phyloP scores from a whole-genome alignment of 1,284 basidiomycete genomes.

The Naganishia albida region DNA sequence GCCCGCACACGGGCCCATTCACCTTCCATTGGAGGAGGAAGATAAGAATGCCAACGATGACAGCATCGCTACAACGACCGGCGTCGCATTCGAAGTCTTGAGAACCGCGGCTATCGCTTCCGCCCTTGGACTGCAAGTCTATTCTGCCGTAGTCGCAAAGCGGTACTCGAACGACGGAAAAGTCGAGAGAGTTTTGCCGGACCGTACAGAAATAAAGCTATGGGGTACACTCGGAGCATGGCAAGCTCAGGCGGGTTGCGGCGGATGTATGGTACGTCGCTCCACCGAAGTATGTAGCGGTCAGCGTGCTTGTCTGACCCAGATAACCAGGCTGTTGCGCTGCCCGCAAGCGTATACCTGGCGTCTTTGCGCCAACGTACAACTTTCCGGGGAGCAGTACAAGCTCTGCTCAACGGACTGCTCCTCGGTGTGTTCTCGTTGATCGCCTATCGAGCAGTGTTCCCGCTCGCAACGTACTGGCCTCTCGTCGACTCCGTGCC shows the following conservation, averaged over 20 bases:
- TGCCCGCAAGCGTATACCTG: constrained; percentile 13
- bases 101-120: neutral
- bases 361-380: constrained; percentile 1
- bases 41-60: neutral
- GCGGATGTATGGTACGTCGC: constrained; percentile 12
- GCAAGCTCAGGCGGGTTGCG: constrained; percentile 6
- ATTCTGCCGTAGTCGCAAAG: constrained; percentile 3
- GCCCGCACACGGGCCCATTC: constrained; percentile 10
- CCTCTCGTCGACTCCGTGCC: constrained; percentile 49
- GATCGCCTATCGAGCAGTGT: constrained; percentile 66
- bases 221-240: constrained; percentile 13
- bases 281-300: too few relatives aligned
- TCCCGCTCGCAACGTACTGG: constrained; percentile 62
- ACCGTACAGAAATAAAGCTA: constrained; percentile 10
- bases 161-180: neutral
- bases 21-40: constrained; percentile 6
- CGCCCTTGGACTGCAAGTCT: constrained; percentile 7
- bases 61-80: neutral
- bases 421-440: constrained; percentile 55
- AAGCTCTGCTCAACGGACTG: constrained; percentile 45
- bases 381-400: neutral
- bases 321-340: neutral
- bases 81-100: constrained; percentile 2
- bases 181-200: neutral
- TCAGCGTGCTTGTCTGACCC: neutral